phyloP scores from a whole-genome alignment of 495 filamentous ascomycete genomes.

The Penicillium psychrofluorescens region DNA sequence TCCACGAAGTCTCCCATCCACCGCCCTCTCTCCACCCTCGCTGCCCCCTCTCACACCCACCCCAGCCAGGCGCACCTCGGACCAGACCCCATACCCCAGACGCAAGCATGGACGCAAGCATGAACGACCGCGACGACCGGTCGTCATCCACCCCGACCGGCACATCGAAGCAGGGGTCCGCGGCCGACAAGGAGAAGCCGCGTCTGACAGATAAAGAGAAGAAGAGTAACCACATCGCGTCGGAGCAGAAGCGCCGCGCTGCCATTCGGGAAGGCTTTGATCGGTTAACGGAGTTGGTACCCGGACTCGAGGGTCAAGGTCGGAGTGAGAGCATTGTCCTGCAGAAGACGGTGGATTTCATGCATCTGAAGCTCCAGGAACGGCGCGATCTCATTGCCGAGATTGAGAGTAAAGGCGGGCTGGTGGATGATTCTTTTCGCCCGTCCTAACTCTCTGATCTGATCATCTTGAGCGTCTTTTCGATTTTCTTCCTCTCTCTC shows the following conservation, averaged over 20 bases:
- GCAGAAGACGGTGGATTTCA: slow-evolving; percentile 65
- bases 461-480: slow-evolving; percentile 14
- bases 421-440: slow-evolving; percentile 41
- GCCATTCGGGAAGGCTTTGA: slow-evolving; percentile 87
- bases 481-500: not conserved
- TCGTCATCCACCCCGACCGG: slow-evolving; percentile 50
- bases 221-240: slow-evolving; percentile 85
- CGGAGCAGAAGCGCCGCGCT: slow-evolving; percentile 82
- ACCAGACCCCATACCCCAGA: slow-evolving; percentile 15
- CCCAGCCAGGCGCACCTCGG: slow-evolving; percentile 1
- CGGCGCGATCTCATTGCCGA: slow-evolving; percentile 54
- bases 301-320: slow-evolving; percentile 74
- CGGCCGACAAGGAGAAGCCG: slow-evolving; percentile 56
- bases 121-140: slow-evolving; percentile 27
- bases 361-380: slow-evolving; percentile 56
- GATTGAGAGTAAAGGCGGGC: slow-evolving; percentile 54
- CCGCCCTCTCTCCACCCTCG: too few relatives aligned
- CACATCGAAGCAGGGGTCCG: slow-evolving; percentile 43
- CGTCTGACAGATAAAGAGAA: slow-evolving; percentile 80
- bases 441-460: too few relatives aligned
- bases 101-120: slow-evolving; percentile 22
- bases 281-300: slow-evolving; percentile 71
- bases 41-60: too few relatives aligned
- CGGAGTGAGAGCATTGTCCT: slow-evolving; percentile 81
- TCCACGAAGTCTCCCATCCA: too few relatives aligned